Conservation (phyloP, 2,329 filamentous ascomycete species). For the Venturia nashicola region DNA sequence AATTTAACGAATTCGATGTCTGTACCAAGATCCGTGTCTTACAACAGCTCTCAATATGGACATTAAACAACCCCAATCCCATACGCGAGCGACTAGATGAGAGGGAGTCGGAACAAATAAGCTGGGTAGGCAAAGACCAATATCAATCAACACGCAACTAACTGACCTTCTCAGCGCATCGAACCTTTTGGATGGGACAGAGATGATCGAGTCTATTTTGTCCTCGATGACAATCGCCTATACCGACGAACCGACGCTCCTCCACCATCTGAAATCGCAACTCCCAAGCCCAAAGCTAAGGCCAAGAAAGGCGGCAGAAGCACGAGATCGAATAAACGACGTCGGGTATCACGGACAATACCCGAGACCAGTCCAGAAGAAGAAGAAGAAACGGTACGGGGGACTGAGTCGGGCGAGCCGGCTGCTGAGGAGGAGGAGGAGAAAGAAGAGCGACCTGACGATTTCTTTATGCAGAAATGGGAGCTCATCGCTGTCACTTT, state of each 20-base stretch:
- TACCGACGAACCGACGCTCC: conserved; percentile 77
- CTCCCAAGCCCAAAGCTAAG: conserved; percentile 33
- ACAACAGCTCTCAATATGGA: conserved; percentile 82
- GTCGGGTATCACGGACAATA: conserved; percentile 42
- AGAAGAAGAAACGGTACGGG: conserved; percentile 27
- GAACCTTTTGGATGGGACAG: conserved; percentile 82
- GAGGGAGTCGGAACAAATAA: conserved; percentile 66
- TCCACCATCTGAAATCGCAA: conserved; percentile 42
- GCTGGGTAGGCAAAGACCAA: conserved; percentile 54
- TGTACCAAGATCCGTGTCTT: conserved; percentile 73
- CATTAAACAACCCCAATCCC: conserved; percentile 74
- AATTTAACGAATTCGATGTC: conserved; percentile 71
- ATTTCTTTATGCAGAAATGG: conserved; percentile 70
- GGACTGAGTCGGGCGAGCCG: conserved; percentile 24
- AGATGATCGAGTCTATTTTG: conserved; percentile 75
- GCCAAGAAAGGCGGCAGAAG: conserved; percentile 48
- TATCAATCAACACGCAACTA: conserved; percentile 13
- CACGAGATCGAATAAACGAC: conserved; percentile 58
- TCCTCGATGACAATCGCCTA: conserved; percentile 86
- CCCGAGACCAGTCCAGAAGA: conserved; percentile 20
- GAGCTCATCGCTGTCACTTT: conserved; percentile 80
- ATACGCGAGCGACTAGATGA: conserved; percentile 80
- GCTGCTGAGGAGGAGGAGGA: conserved; percentile 25
- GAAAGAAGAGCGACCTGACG: conserved; percentile 32
- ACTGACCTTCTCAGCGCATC: conserved; percentile 38